phyloP scores from a whole-genome alignment of 2,329 filamentous ascomycete species.

The Escovopsis weberi region DNA sequence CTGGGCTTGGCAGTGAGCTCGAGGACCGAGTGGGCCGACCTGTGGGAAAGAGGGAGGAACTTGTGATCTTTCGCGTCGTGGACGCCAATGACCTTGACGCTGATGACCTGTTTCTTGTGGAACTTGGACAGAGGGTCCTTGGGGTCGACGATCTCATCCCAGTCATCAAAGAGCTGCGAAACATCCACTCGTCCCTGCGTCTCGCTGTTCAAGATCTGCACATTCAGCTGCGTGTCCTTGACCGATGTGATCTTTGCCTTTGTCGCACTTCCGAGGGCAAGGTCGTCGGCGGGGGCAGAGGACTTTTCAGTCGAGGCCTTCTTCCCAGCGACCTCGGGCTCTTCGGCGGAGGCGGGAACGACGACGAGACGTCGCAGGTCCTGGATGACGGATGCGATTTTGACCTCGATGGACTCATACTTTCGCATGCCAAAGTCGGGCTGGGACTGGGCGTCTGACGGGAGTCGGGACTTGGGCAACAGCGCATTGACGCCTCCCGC shows the following conservation, averaged over 20 bases:
- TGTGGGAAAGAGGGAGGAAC: slow-evolving; percentile 83
- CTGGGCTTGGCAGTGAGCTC: slow-evolving; percentile 75
- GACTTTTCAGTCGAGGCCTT: slow-evolving; percentile 18
- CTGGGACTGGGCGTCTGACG: slow-evolving; percentile 50
- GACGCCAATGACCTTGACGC: slow-evolving; percentile 67
- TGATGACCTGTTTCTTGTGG: slow-evolving; percentile 52
- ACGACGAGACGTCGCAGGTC: slow-evolving; percentile 54
- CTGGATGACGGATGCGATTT: slow-evolving; percentile 57
- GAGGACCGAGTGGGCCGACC: slow-evolving; percentile 65
- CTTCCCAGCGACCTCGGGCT: slow-evolving; percentile 26
- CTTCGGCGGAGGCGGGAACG: slow-evolving; percentile 28
- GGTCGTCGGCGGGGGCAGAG: slow-evolving; percentile 45
- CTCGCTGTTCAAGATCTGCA: slow-evolving; percentile 57
- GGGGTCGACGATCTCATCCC: slow-evolving; percentile 71
- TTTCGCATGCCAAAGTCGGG: slow-evolving; percentile 67
- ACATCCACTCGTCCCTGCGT: slow-evolving; percentile 87
- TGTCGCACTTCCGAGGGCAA: slow-evolving; percentile 56
- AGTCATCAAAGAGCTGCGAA: slow-evolving; percentile 77
- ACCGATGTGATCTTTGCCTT: slow-evolving; percentile 71
- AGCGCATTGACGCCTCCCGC: slow-evolving; percentile 62
- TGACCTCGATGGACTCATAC: slow-evolving; percentile 60
- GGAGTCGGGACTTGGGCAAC: slow-evolving; percentile 64
- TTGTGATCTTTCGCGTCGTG: slow-evolving; percentile 84
- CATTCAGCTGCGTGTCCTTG: slow-evolving; percentile 86
- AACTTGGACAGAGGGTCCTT: slow-evolving; percentile 68